Conservation (phyloP, 495 filamentous ascomycete genomes). For the Aspergillus haitiensis region DNA sequence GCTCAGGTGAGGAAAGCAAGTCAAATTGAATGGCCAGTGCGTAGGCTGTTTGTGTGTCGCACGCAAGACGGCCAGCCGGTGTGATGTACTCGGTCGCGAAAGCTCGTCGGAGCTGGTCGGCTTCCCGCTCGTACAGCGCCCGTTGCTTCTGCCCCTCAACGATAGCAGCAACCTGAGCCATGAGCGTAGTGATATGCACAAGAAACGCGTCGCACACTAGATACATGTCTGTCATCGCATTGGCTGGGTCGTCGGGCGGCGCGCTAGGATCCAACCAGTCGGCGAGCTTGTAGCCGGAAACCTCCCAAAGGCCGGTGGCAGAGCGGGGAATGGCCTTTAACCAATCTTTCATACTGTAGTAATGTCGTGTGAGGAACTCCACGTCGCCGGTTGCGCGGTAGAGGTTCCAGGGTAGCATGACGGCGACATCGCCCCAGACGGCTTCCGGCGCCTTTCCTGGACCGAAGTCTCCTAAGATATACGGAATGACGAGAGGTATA, state of each 20-base stretch:
- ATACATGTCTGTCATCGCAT: conserved; percentile 52
- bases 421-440: conserved; percentile 49
- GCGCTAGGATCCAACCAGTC: conserved; percentile 58
- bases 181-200: conserved; percentile 31
- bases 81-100: conserved; percentile 49
- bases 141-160: conserved; percentile 29
- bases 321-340: background rate
- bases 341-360: background rate
- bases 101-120: background rate
- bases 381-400: conserved; percentile 46
- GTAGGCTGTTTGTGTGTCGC: conserved; percentile 51
- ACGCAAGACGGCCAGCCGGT: conserved; percentile 35
- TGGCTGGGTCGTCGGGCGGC: conserved; percentile 42
- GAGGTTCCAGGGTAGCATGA: conserved; percentile 45
- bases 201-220: conserved; percentile 32
- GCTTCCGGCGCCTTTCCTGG: conserved; percentile 29
- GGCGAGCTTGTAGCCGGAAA: conserved; percentile 39
- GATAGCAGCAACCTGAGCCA: conserved; percentile 23
- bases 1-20: conserved; percentile 29
- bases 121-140: conserved; percentile 31
- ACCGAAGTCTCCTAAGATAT: conserved; percentile 19
- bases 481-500: conserved; percentile 39
- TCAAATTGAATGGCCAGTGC: conserved; percentile 45
- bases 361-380: conserved; percentile 21
- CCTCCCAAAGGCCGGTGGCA: conserved; percentile 38